These are phyloP conservation scores for Dactylellina sp. DNA, from an alignment of 2,329 filamentous ascomycete species.

Conservation along the genomic window DNA sequence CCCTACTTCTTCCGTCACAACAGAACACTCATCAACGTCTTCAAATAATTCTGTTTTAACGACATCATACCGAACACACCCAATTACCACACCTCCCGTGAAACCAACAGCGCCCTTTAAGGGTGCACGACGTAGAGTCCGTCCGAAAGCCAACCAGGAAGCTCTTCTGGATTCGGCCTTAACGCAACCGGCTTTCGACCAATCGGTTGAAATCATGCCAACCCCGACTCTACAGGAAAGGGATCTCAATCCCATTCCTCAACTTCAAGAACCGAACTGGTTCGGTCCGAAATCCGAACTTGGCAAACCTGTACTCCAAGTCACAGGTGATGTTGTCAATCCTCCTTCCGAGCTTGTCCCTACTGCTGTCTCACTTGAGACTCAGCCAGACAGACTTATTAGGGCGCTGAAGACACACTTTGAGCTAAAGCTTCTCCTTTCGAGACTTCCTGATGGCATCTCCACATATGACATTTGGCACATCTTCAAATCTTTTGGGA, in stretches of 20 bases:
- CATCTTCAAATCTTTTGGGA: slow-evolving; percentile 11
- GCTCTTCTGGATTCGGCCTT: neutral
- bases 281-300: no score
- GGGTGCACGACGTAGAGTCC: slow-evolving; percentile 10
- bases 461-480: slow-evolving; percentile 28
- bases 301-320: neutral
- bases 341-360: neutral
- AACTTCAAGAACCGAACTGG: no score
- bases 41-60: slow-evolving; percentile 8
- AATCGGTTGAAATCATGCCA: slow-evolving; percentile 4
- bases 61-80: neutral
- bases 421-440: slow-evolving; percentile 25
- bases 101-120: slow-evolving; percentile 15
- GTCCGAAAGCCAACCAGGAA: neutral
- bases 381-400: neutral
- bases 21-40: slow-evolving; percentile 18
- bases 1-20: slow-evolving; percentile 20
- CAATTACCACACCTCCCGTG: neutral
- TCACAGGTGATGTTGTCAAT: neutral
- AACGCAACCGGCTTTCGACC: neutral
- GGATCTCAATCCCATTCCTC: neutral
- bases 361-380: neutral
- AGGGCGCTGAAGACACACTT: slow-evolving; percentile 3
- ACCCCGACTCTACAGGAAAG: neutral
- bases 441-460: slow-evolving; percentile 18